A percentile compares a stretch with the other conserved stretches of the same genome.
Conservation (phyloP, 2,329 filamentous ascomycete genomes). For the Decorospora gaudefroyi region DNA sequence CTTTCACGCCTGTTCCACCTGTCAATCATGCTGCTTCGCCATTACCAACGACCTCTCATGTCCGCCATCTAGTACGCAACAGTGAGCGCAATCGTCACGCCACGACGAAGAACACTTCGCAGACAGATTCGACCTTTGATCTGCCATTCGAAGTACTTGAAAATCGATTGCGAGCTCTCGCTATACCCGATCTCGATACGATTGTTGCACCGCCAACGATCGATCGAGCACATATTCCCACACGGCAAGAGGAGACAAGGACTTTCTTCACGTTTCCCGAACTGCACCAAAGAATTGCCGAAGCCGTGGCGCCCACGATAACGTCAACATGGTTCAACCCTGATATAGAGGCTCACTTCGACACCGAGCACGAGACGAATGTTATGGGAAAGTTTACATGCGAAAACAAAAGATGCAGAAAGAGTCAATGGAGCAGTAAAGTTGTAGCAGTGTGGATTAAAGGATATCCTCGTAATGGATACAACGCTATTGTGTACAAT, state of each 20-base stretch:
- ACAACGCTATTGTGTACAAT: constrained; percentile 27
- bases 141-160: background rate
- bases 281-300: constrained; percentile 5
- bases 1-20: background rate
- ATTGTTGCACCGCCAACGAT: background rate
- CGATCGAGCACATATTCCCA: background rate
- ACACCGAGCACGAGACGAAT: constrained; percentile 12
- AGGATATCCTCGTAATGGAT: constrained; percentile 20
- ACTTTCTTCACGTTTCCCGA: constrained; percentile 9
- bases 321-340: constrained; percentile 8
- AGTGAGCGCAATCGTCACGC: background rate
- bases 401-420: constrained; percentile 17
- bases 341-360: constrained; percentile 3
- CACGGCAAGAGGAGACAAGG: constrained; percentile 1
- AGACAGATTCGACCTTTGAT: background rate
- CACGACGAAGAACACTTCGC: background rate
- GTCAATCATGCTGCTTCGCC: background rate
- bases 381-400: constrained; percentile 27
- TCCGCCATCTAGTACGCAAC: background rate
- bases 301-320: constrained; percentile 4
- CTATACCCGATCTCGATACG: background rate
- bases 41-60: background rate
- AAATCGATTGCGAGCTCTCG: background rate
- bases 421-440: constrained; percentile 16
- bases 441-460: constrained; percentile 20